Evolutionary conservation across 2,329 filamentous ascomycete genomes (phyloP), one percentile per base, ranked within the genome.

Genomic region (Aureobasidium sp.): DNA sequence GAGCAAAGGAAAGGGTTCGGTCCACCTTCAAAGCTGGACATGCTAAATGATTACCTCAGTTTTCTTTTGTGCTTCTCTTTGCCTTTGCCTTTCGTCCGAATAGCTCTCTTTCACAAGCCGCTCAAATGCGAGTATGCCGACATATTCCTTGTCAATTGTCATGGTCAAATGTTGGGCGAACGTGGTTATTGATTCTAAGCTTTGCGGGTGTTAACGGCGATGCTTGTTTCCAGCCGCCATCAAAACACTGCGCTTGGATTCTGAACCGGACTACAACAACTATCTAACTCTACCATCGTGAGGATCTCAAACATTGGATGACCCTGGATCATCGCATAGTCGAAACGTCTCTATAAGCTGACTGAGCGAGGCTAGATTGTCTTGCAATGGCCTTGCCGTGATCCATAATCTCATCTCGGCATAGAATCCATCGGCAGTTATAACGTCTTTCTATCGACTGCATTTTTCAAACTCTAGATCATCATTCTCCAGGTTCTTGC

Each of bases 401-500:
- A 8, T 25, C 5, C 13, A 51, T 30, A 32, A 21, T n/a, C 14
- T 39, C 44, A 21, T n/a, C 14, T 39, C 54, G 42, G 42, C 42
- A 47, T 16, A n/a, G 8, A 48, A 30, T 8, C 25, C n/a, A 58
- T 47, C 54, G 42, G 42, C 42, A 36, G 54, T 47, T 58, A 21
- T 21, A 58, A 58, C 54, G 54, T 58, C 42, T 58, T 58, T 58
- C 54, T 58, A 58, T 58, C 54, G 42, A 58, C 21, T 21, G 25
- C 29, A 8, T 47, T 34, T 57, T 4, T 13, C n/a, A 44, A 44
- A 34, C 41, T 48, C 30, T 48, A 21, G 13, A 29, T 25, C 11
- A 1, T 29, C 41, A 45, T 45, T 25, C 34, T 39, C 42, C 54
- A 58, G 30, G 11, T 34, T 57, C 5, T 37, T 11, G 27, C 21